A percentile compares a stretch with the other conserved stretches of the same genome.
phyloP scores from a whole-genome alignment of 2,329 filamentous ascomycete species.

The Nigrospora sphaerica region DNA sequence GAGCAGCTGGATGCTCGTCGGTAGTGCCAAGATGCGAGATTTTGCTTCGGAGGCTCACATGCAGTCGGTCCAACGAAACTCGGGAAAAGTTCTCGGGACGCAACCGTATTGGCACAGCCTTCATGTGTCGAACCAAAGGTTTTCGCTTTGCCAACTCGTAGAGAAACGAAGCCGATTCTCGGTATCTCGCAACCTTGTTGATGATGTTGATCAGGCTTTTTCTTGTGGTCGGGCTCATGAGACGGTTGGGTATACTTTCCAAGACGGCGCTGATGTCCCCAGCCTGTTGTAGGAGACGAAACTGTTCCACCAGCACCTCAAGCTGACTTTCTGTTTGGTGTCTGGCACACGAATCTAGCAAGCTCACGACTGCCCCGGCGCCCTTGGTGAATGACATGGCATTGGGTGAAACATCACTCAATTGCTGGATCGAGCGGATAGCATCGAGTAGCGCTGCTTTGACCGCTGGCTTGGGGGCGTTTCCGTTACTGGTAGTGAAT shows the following conservation, averaged over 20 bases:
- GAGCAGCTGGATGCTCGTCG: background rate
- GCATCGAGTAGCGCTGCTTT: constrained; percentile 5
- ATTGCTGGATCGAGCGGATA: constrained; percentile 1
- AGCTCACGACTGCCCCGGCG: constrained; percentile 13
- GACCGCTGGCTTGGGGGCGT: constrained; percentile 4
- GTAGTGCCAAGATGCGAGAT: constrained; percentile 8
- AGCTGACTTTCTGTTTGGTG: constrained; percentile 15
- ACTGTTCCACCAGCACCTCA: constrained; percentile 18
- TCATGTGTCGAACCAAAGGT: constrained; percentile 18
- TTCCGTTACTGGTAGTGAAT: constrained; percentile 7
- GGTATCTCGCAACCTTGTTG: constrained; percentile 28
- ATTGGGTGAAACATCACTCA: background rate
- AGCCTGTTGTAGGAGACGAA: constrained; percentile 15
- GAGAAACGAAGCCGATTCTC: constrained; percentile 24
- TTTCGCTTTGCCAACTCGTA: constrained; percentile 21
- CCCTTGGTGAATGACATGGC: constrained; percentile 7
- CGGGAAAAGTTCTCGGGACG: constrained; percentile 15
- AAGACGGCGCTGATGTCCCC: constrained; percentile 8
- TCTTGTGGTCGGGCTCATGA: constrained; percentile 8
- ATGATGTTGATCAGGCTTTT: constrained; percentile 23
- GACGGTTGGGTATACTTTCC: constrained; percentile 10
- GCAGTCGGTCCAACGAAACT: background rate
- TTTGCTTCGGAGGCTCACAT: background rate
- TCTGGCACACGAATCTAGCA: constrained; percentile 16
- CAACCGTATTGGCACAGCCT: constrained; percentile 20